Percentiles rank a stretch among this genome's conserved stretches.
Conservation (phyloP, 1,139 yeast species). For the Komagataea norvegica region DNA sequence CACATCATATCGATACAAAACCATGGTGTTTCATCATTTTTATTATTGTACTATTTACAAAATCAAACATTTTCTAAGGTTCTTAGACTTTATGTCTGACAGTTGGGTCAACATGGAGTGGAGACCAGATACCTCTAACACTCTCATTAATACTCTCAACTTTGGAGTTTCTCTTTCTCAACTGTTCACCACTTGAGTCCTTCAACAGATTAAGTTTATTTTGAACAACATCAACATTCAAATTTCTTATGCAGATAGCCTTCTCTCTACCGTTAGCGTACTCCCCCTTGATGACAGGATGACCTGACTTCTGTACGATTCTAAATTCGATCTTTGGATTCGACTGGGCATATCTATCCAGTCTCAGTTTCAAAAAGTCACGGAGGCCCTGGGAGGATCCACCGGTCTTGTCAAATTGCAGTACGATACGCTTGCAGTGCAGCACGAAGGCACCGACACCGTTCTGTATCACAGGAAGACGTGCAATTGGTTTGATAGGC, state of each 20-base stretch:
- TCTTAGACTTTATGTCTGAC: constrained; percentile 58
- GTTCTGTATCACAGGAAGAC: constrained; percentile 41
- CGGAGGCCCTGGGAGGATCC: constrained; percentile 84
- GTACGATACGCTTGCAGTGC: constrained; percentile 30
- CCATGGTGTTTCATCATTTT: background rate
- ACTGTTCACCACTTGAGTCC: constrained; percentile 55
- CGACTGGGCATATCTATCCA: constrained; percentile 52
- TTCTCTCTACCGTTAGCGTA: constrained; percentile 47
- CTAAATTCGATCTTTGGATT: constrained; percentile 71
- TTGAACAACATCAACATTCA: constrained; percentile 47
- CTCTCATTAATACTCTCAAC: constrained; percentile 78
- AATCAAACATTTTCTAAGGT: constrained; percentile 14
- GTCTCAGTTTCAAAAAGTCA: constrained; percentile 54
- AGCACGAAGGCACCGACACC: constrained; percentile 47
- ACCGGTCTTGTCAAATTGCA: constrained; percentile 44
- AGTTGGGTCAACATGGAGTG: constrained; percentile 73
- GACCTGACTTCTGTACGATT: constrained; percentile 68
- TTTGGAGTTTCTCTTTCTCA: constrained; percentile 61
- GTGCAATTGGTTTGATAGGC: constrained; percentile 35
- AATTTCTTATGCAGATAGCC: constrained; percentile 59
- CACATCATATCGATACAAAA: background rate
- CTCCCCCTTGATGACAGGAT: constrained; percentile 71
- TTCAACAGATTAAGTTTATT: constrained; percentile 50
- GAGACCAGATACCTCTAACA: constrained; percentile 98
- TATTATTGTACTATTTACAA: constrained; percentile 9